These are phyloP conservation scores for Hypomyces rosellus DNA, from an alignment of 2,329 filamentous ascomycete species.

Conservation along the genomic window DNA sequence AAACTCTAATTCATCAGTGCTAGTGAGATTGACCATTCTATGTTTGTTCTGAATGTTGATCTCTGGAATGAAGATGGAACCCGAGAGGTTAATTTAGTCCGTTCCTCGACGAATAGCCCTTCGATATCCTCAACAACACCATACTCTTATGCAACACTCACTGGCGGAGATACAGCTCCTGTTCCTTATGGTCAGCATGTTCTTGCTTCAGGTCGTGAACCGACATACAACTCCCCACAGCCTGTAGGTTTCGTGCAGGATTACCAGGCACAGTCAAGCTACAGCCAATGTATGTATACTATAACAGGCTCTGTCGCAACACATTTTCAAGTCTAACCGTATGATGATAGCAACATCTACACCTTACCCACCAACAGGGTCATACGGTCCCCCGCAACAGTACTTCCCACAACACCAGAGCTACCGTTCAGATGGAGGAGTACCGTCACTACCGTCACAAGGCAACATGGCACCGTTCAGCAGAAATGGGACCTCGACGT, in stretches of 20 bases:
- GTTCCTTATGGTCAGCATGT: constrained; percentile 29
- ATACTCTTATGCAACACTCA: constrained; percentile 59
- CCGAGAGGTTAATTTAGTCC: constrained; percentile 60
- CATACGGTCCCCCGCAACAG: constrained; percentile 32
- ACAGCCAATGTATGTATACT: constrained; percentile 25
- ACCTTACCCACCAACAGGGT: constrained; percentile 25
- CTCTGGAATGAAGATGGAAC: constrained; percentile 60
- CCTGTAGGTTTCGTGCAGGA: constrained; percentile 27
- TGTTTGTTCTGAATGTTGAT: constrained; percentile 58
- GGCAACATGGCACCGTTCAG: constrained; percentile 20
- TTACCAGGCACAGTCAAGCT: constrained; percentile 25
- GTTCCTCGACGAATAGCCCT: constrained; percentile 58
- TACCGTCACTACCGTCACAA: constrained; percentile 22
- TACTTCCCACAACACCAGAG: constrained; percentile 29
- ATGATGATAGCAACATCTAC: constrained; percentile 16
- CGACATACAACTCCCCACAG: constrained; percentile 23
- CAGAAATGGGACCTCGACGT: constrained; percentile 18
- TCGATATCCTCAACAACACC: constrained; percentile 77
- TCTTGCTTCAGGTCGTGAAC: constrained; percentile 33
- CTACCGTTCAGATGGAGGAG: constrained; percentile 23
- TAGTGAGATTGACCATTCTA: constrained; percentile 30
- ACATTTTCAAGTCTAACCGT: not conserved
- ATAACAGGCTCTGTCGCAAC: not conserved
- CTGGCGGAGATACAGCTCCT: constrained; percentile 27
- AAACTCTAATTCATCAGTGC: constrained; percentile 15